Conservation (phyloP, 2,329 filamentous ascomycete species). For the Hansfordia pulvinata region DNA sequence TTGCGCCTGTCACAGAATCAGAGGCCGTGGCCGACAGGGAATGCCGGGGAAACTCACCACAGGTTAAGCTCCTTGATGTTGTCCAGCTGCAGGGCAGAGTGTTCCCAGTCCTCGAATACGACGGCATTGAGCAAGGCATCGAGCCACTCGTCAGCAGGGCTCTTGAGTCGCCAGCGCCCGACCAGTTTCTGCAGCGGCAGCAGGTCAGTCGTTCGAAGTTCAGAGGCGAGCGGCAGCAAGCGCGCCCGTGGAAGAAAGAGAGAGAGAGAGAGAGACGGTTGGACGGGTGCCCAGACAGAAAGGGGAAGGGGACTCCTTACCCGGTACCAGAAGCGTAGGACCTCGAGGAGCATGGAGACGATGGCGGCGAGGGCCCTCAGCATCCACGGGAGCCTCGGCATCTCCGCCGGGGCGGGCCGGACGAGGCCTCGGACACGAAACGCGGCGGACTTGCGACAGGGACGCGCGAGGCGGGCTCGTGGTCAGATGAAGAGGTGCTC, state of each 20-base stretch:
- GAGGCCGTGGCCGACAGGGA: no score
- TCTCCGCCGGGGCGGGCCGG: no score
- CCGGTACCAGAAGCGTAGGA: conserved; percentile 47
- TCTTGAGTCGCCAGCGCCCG: conserved; percentile 53
- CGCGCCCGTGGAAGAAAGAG: no score
- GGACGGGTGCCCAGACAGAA: conserved; percentile 1
- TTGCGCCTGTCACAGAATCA: conserved; percentile 47
- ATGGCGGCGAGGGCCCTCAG: conserved; percentile 32
- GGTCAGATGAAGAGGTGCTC: no score
- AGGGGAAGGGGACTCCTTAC: conserved; percentile 24
- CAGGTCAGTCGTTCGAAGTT: no score
- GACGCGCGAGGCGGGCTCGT: no score
- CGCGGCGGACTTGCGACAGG: no score
- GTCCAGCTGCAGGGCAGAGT: conserved; percentile 72
- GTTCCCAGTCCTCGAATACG: conserved; percentile 76
- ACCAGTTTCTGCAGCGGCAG: conserved; percentile 43
- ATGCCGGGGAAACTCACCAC: conserved; percentile 47
- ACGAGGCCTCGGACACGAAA: no score
- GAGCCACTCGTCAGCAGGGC: conserved; percentile 50
- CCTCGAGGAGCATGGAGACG: conserved; percentile 46
- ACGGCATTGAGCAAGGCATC: conserved; percentile 51
- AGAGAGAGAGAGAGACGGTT: no score
- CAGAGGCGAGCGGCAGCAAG: no score
- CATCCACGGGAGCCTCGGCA: no score
- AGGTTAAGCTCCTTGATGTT: conserved; percentile 66